Percentiles rank a stretch among this genome's conserved stretches.
These are phyloP conservation scores for Alternaria longipes DNA, from an alignment of 2,329 filamentous ascomycete genomes.

Conservation along the genomic window DNA sequence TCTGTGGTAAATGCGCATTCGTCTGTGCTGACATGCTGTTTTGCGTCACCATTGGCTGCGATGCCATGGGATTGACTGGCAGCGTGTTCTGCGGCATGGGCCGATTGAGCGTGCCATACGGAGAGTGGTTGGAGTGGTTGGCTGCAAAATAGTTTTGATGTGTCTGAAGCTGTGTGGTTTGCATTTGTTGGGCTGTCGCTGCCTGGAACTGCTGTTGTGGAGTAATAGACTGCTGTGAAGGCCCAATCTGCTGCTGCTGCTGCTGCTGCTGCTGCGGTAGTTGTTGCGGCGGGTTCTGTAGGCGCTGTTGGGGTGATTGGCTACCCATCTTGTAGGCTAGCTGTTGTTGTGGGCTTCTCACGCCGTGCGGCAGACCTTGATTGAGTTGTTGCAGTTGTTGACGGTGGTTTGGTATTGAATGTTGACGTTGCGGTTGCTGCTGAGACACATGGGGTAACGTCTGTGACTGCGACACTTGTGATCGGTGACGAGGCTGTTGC, in stretches of 20 bases:
- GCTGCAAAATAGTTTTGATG: slow-evolving; percentile 35
- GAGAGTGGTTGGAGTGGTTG: slow-evolving; percentile 30
- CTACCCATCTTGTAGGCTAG: slow-evolving; percentile 28
- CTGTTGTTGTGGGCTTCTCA: slow-evolving; percentile 34
- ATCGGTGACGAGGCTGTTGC: slow-evolving; percentile 21
- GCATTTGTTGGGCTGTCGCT: slow-evolving; percentile 32
- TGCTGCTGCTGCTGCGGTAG: slow-evolving; percentile 19
- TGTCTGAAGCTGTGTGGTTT: slow-evolving; percentile 26
- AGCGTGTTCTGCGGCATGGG: slow-evolving; percentile 31
- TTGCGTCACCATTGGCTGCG: slow-evolving; percentile 16
- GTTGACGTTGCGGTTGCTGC: slow-evolving; percentile 27
- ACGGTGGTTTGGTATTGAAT: slow-evolving; percentile 25
- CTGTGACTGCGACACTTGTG: slow-evolving; percentile 23
- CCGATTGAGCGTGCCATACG: slow-evolving; percentile 35
- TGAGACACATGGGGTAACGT: slow-evolving; percentile 13
- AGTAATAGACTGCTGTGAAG: slow-evolving; percentile 1
- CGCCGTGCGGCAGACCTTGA: slow-evolving; percentile 17
- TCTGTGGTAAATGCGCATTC: slow-evolving; percentile 21
- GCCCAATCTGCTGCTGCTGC: slow-evolving; percentile 15
- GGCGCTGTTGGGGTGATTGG: slow-evolving; percentile 32
- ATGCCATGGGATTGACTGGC: slow-evolving; percentile 17
- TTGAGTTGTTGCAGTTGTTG: slow-evolving; percentile 39
- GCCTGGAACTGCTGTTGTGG: slow-evolving; percentile 34
- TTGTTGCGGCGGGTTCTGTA: slow-evolving; percentile 17
- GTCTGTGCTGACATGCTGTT: slow-evolving; percentile 13